Evolutionary conservation across 768 basidiomycete genomes (phyloP), one percentile per base, ranked within the genome.

Genomic region (Mycena rosella): DNA sequence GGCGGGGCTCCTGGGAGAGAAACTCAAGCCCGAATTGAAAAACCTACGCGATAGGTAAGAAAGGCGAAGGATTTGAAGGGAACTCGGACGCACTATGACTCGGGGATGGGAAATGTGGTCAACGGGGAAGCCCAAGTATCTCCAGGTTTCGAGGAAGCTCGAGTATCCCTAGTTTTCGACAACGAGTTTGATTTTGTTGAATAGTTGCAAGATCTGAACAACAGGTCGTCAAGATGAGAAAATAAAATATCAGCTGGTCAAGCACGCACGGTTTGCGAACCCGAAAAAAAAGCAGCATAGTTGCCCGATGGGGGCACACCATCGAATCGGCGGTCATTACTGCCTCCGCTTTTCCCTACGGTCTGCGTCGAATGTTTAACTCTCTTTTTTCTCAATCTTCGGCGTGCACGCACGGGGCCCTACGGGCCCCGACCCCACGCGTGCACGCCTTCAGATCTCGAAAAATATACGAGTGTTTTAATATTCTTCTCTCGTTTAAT

Each of bases 11-110:
- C 47, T 48, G 47, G 26, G 47, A 48, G 26, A 48, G 47, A 24
- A 48, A 48, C 26, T 26, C 47, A 48, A 48, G 47, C 9, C 26
- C 47, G 47, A 48, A 48, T 48, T 48, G 47, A 26, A 48, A 48
- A 24, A 48, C 26, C 47, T 48, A 24, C 5, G 14, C 13, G 47
- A 24, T 22, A 48, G 47, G 47, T 48, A 2, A 48, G 47, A 11
- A 48, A 48, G 24, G 26, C 47, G 24, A 48, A 48, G 47, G 47
- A 48, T 24, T 48, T 6, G 5, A 4, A 5, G 14, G 24, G 2
- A 26, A 24, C 24, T 48, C 26, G 24, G 47, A 3, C 47, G 10
- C 14, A 48, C 47, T 48, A 48, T 11, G 14, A 48, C 47, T 48
- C 47, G 47, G 47, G 47, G 47, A 22, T 22, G 44, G 5, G 3